Evolutionary conservation across 345 rosid species (phyloP).

Genomic region (Citrus glauca): DNA sequence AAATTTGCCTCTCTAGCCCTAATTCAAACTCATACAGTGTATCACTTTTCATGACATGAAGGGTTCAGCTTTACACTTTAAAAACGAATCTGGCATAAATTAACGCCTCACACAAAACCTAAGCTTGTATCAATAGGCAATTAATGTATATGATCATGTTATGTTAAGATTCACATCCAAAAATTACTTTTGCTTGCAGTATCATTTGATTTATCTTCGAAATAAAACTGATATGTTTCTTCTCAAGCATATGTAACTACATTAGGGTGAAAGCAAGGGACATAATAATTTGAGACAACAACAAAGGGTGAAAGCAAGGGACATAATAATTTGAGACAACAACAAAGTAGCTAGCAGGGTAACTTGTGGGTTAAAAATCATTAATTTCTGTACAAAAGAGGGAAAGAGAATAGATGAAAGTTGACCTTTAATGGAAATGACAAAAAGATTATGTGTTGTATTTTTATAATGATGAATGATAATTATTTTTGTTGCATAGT

Average conservation of each 20-base stretch:
- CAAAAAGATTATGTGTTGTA: conserved; percentile 11
- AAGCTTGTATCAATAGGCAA: too few relatives aligned
- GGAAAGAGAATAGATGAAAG: conserved; percentile 11
- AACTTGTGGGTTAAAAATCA: too few relatives aligned
- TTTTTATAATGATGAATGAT: conserved; percentile 22
- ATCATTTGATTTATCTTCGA: too few relatives aligned
- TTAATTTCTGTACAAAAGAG: background rate
- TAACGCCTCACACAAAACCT: background rate
- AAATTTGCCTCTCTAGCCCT: background rate
- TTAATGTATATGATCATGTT: too few relatives aligned
- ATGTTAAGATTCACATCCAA: too few relatives aligned
- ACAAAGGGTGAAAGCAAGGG: conserved; percentile 20
- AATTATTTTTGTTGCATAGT: conserved; percentile 13
- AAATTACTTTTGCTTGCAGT: too few relatives aligned
- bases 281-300: conserved; percentile 23
- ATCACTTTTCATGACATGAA: background rate
- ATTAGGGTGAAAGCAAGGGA: conserved; percentile 11
- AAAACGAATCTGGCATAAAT: background rate
- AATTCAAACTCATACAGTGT: background rate
- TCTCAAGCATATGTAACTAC: conserved; percentile 1
- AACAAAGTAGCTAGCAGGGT: conserved; percentile 7
- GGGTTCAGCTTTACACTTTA: background rate
- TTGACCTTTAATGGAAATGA: conserved; percentile 17
- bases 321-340: conserved; percentile 23
- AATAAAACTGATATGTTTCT: too few relatives aligned